Evolutionary conservation across 2,329 filamentous ascomycete genomes (phyloP).

Genomic region (Xylaria sp.): DNA sequence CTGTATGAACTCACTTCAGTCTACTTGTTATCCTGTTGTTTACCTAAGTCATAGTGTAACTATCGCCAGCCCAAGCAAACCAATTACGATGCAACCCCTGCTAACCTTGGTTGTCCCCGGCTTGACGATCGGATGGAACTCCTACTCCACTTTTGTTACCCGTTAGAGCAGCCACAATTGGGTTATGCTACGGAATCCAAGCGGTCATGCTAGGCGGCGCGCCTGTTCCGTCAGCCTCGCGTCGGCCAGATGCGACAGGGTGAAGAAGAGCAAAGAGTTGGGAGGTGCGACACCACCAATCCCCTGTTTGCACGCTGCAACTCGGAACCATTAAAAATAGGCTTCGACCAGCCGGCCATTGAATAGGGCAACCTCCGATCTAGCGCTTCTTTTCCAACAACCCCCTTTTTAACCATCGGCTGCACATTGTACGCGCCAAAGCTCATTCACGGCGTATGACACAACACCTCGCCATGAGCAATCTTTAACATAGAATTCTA

Average conservation of each 20-base stretch:
- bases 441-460: not conserved
- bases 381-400: not conserved
- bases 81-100: not conserved
- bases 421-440: constrained; percentile 13
- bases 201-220: constrained; percentile 15
- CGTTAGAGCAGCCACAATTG: constrained; percentile 15
- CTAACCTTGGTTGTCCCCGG: not conserved
- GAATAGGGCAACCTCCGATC: constrained; percentile 10
- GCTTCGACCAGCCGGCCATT: constrained; percentile 20
- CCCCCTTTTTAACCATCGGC: not conserved
- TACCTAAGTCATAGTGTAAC: not conserved
- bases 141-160: constrained; percentile 24
- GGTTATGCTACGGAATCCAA: constrained; percentile 5
- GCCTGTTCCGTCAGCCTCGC: constrained; percentile 33
- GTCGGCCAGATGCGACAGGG: constrained; percentile 30
- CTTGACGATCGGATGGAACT: not conserved
- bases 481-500: constrained; percentile 20
- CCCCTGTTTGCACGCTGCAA: not conserved
- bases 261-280: constrained; percentile 19
- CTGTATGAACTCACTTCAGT: not conserved
- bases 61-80: not conserved
- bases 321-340: not conserved
- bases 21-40: not conserved
- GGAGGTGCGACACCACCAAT: constrained; percentile 19
- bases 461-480: constrained; percentile 37